phyloP scores from a whole-genome alignment of 257 asterid genomes.

The Anisodus acutangulus region DNA sequence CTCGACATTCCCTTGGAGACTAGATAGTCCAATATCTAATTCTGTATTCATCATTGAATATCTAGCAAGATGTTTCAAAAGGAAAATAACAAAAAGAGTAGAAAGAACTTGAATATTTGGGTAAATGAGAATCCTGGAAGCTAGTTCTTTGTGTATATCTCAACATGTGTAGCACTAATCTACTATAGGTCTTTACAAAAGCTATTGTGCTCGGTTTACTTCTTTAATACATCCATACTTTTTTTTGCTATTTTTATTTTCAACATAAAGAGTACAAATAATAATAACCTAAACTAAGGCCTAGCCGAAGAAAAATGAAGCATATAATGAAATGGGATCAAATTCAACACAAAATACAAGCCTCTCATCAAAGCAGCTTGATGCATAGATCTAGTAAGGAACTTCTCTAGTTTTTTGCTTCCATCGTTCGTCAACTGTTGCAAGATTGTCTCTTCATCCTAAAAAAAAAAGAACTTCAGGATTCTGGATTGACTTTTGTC shows the following conservation, averaged over 20 bases:
- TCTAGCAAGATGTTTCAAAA: not conserved
- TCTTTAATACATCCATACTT: no score
- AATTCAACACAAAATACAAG: slow-evolving; percentile 25
- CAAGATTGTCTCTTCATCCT: not conserved
- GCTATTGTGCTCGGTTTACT: not conserved
- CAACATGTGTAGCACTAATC: slow-evolving; percentile 28
- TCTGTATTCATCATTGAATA: not conserved
- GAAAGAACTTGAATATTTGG: not conserved
- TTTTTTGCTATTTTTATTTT: slow-evolving; percentile 2
- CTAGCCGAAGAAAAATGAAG: slow-evolving; percentile 18
- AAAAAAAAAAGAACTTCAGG: not conserved
- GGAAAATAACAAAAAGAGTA: not conserved
- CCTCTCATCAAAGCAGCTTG: slow-evolving; percentile 25
- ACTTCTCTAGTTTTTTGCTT: slow-evolving; percentile 10
- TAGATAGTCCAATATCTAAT: not conserved
- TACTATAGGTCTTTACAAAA: slow-evolving; percentile 20
- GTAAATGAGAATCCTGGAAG: slow-evolving; percentile 5
- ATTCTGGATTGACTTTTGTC: slow-evolving; percentile 28
- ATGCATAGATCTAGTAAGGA: slow-evolving; percentile 18
- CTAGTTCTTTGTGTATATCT: slow-evolving; percentile 24
- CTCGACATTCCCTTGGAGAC: not conserved
- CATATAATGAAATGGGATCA: not conserved
- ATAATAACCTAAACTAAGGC: slow-evolving; percentile 27
- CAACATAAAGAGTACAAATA: slow-evolving; percentile 22
- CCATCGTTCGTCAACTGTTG: not conserved